Evolutionary conservation across 805 yeast genomes (phyloP).

Genomic region (Pichia kluyveri): DNA sequence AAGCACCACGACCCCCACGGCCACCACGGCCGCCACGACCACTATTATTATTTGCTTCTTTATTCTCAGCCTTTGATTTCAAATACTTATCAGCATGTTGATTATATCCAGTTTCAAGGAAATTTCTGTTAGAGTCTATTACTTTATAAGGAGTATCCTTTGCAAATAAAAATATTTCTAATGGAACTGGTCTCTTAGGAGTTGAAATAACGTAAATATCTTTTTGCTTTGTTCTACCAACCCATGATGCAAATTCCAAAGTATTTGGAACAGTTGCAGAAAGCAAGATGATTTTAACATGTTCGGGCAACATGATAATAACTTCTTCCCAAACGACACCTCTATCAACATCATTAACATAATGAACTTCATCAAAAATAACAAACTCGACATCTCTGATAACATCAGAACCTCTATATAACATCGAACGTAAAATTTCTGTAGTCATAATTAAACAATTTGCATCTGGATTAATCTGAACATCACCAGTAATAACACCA

Average conservation of each 20-base stretch:
- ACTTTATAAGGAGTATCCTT: conserved; percentile 64
- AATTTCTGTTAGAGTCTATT: conserved; percentile 65
- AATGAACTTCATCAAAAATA: conserved; percentile 95
- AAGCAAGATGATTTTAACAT: conserved; percentile 85
- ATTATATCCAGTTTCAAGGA: conserved; percentile 54
- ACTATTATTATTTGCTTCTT: conserved; percentile 18
- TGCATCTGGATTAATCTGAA: conserved; percentile 96
- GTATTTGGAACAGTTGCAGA: conserved; percentile 99
- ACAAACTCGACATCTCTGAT: conserved; percentile 99
- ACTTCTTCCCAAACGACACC: conserved; percentile 99
- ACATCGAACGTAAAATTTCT: conserved; percentile 93
- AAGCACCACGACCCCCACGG: conserved; percentile 19
- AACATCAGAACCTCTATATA: conserved; percentile 93
- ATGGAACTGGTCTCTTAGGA: conserved; percentile 92
- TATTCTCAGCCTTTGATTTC: conserved; percentile 29
- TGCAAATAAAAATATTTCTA: conserved; percentile 82
- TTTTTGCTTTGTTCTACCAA: conserved; percentile 92
- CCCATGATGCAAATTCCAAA: conserved; percentile 96
- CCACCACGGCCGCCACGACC: conserved; percentile 23
- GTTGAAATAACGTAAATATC: conserved; percentile 95
- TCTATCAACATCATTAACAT: conserved; percentile 95
- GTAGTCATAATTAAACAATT: conserved; percentile 98
- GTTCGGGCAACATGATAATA: conserved; percentile 88
- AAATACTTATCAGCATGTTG: conserved; percentile 48
- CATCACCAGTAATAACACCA: conserved; percentile 99